phyloP scores from a whole-genome alignment of 768 basidiomycete genomes.

The Leccinellum albellum region DNA sequence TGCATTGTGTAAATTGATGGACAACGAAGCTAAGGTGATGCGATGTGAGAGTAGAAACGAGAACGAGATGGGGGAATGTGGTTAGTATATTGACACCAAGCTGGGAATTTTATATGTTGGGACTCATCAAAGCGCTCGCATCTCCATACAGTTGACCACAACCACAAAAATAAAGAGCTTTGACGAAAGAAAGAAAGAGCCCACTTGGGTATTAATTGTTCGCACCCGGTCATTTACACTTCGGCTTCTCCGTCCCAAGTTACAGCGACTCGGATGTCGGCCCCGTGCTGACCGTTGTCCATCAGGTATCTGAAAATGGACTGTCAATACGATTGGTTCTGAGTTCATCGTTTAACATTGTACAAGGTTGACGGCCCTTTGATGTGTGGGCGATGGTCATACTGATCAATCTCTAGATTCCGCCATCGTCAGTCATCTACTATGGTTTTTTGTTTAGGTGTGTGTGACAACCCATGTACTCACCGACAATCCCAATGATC shows the following conservation, averaged over 20 bases:
- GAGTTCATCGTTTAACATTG: no score
- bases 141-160: neutral
- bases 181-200: neutral
- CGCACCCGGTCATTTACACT: no score
- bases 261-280: neutral
- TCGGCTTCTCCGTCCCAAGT: no score
- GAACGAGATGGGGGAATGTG: neutral
- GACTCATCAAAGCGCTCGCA: neutral
- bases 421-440: neutral
- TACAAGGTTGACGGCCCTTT: neutral
- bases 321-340: neutral
- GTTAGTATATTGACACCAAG: neutral
- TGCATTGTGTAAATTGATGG: no score
- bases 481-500: neutral
- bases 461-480: no score
- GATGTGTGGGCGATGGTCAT: neutral
- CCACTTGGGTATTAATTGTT: no score
- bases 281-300: neutral
- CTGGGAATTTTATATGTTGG: neutral
- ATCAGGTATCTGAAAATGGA: neutral
- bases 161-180: neutral
- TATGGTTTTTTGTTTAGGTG: no score
- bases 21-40: no score
- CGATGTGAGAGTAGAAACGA: neutral
- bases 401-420: no score